These are phyloP conservation scores for Cymbopogon citratus DNA, from an alignment of 176 grass and related monocot genomes.

Conservation along the genomic window DNA sequence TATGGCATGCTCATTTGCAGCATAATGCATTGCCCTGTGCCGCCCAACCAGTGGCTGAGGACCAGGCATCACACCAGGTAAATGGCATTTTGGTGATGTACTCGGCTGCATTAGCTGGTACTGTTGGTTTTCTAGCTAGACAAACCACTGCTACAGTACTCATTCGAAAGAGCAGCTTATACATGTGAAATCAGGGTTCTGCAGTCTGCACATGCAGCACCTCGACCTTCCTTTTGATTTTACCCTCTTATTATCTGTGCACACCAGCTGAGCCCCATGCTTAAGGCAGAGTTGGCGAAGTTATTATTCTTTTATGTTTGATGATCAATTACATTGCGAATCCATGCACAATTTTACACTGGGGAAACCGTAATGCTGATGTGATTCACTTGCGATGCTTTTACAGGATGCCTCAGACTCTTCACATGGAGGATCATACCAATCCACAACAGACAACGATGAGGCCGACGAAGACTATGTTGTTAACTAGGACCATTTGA, in stretches of 20 bases:
- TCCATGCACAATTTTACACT: not conserved
- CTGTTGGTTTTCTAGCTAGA: not conserved
- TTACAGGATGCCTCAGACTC: conserved; percentile 22
- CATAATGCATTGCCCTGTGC: not conserved
- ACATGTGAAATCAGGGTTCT: too few relatives aligned
- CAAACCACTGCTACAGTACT: not conserved
- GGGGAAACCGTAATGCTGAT: not conserved
- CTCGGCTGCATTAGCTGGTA: not conserved
- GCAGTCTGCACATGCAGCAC: too few relatives aligned
- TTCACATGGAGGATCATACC: not conserved
- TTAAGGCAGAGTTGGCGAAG: not conserved
- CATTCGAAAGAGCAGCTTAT: not conserved
- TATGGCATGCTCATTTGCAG: not conserved
- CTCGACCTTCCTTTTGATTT: not conserved
- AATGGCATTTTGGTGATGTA: not conserved
- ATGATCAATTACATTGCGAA: not conserved
- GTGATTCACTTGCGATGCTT: conserved; percentile 1
- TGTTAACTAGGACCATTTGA: not conserved
- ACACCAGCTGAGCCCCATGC: not conserved
- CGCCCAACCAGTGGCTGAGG: not conserved
- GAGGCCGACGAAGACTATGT: not conserved
- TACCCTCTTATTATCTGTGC: not conserved
- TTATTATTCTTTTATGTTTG: not conserved
- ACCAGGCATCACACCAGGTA: not conserved
- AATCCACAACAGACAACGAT: not conserved